A percentile compares a stretch with the other conserved stretches of the same genome.
phyloP scores from a whole-genome alignment of 2,329 filamentous ascomycete species.

The Sporothrix phasma region DNA sequence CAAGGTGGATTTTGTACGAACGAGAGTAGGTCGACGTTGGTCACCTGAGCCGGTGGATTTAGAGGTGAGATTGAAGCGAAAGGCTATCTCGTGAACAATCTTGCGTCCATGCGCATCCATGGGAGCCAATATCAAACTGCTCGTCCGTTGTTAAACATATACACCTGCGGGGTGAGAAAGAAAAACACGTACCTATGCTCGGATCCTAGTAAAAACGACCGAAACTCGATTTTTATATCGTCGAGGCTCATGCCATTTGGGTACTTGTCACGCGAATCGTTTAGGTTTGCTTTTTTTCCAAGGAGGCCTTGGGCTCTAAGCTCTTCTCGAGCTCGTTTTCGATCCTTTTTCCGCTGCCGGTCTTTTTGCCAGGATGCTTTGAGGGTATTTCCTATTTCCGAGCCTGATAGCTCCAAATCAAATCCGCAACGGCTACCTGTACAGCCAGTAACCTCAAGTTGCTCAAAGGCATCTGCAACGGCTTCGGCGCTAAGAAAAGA shows the following conservation, averaged over 20 bases:
- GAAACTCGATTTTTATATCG: slow-evolving; percentile 63
- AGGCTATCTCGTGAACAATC: slow-evolving; percentile 68
- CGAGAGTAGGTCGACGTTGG: slow-evolving; percentile 65
- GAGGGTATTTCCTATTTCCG: slow-evolving; percentile 54
- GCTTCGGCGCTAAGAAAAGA: slow-evolving; percentile 32
- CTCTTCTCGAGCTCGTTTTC: slow-evolving; percentile 60
- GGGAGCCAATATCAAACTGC: slow-evolving; percentile 54
- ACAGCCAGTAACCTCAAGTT: slow-evolving; percentile 80
- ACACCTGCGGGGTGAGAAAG: neutral
- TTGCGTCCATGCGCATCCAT: slow-evolving; percentile 74
- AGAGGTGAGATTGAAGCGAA: slow-evolving; percentile 67
- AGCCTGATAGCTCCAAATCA: slow-evolving; percentile 45
- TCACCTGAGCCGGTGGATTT: slow-evolving; percentile 69
- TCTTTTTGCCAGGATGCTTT: slow-evolving; percentile 55
- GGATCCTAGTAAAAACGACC: slow-evolving; percentile 54
- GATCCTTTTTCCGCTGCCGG: slow-evolving; percentile 58
- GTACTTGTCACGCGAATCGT: slow-evolving; percentile 62
- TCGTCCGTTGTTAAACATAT: neutral
- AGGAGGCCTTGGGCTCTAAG: slow-evolving; percentile 57
- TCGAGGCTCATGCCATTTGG: slow-evolving; percentile 58
- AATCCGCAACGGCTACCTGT: slow-evolving; percentile 40
- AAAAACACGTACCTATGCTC: slow-evolving; percentile 48
- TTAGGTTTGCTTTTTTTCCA: slow-evolving; percentile 44
- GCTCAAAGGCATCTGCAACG: slow-evolving; percentile 46
- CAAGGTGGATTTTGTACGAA: slow-evolving; percentile 59